Base-by-base conservation (phyloP, 2,329 filamentous ascomycete species). In the Calonectria multiphialidica region DNA sequence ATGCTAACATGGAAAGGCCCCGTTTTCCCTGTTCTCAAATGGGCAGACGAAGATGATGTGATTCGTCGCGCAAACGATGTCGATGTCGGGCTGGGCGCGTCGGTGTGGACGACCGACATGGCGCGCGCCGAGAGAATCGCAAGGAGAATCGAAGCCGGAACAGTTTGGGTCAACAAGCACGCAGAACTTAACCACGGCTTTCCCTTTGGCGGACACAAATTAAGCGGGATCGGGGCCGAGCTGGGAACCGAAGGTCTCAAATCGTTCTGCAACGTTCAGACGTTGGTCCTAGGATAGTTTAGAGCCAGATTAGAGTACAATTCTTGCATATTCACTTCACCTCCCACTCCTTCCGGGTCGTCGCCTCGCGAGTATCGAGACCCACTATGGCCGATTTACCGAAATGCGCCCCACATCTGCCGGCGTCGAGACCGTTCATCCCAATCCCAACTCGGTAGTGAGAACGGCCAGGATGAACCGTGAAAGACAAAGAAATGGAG, bases 171-270 rank as follows among this genome's bases (percentile, higher is more conserved):
- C 50, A 67, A 67, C 28, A 50, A 28, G 15, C 64, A 50, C 13
- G 53, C 53, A 40, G 53, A 25, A 5, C 50, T 42, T 16, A 16
- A 45, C 37, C 49, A 23, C 10, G 35, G 23, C 40, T 50, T 15
- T 23, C 50, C 64, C 6, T 67, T 67, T 33, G 64, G 49, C 3
- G 64, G 64, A 13, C 64, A 57, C 30, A 67, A 67, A 25, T 18
- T 28, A 40, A 67, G 64, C 47, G 64, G 64, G 13, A 50, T 67
- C 13, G 64, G 50, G 23, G 37, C 55, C 5, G 64, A 67, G 8
- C 50, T 57, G 16, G 64, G 64, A 23, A 23, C 37, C 9, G 53
- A 59, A 16, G 53, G 53, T 2, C n/a, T 59, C 13, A 59, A 25
- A 21, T 59, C 53, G 1, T 59, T 40, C 13, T 59, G 53, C 33